A percentile compares a stretch with the other conserved stretches of the same genome.
Evolutionary conservation across 2,329 filamentous ascomycete genomes (phyloP).

Genomic region (Leptographium lundbergii): DNA sequence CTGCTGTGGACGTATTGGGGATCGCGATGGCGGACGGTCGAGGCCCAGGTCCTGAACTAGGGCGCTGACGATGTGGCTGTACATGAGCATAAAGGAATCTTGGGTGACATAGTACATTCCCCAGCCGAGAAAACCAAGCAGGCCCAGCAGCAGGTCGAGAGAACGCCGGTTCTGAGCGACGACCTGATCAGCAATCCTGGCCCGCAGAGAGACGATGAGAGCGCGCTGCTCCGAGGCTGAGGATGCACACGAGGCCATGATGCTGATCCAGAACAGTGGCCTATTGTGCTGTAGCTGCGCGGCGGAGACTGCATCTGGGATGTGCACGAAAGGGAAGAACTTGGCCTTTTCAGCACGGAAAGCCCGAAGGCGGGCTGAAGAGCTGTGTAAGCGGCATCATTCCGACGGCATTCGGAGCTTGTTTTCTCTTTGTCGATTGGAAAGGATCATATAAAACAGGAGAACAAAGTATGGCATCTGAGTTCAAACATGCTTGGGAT

Average conservation of each 20-base stretch:
- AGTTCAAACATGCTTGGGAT: no score
- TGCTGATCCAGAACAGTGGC: constrained; percentile 37
- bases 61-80: constrained; percentile 4
- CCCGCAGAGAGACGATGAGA: not conserved
- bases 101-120: constrained; percentile 4
- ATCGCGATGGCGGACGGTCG: not conserved
- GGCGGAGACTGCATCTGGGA: constrained; percentile 23
- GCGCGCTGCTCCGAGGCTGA: constrained; percentile 17
- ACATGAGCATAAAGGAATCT: constrained; percentile 8
- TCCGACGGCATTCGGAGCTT: no score
- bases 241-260: constrained; percentile 33
- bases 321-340: constrained; percentile 30
- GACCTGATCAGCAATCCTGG: constrained; percentile 19
- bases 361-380: not conserved
- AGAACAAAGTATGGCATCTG: not conserved
- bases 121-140: constrained; percentile 24
- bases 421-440: not conserved
- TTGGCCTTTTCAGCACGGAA: not conserved
- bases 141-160: constrained; percentile 34
- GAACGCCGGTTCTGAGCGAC: constrained; percentile 31
- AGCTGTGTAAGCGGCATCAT: no score
- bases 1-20: not conserved
- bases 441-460: not conserved
- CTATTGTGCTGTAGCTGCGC: constrained; percentile 23
- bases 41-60: constrained; percentile 7